Conservation (phyloP, 2,329 filamentous ascomycete genomes). For the Cordyceps tenuipes region DNA sequence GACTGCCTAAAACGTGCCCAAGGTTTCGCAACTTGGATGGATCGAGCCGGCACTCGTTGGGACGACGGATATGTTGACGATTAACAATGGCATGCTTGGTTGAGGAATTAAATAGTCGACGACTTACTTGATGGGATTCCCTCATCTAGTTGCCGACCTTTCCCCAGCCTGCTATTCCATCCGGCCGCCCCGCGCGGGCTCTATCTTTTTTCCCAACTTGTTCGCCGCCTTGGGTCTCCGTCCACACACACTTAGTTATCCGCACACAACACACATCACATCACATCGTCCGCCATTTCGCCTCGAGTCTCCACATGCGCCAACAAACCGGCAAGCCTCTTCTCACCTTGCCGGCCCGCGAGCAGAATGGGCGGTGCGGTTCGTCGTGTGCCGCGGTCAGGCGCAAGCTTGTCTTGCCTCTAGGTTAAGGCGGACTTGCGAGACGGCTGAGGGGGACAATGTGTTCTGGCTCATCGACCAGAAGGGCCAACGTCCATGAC, state of each 20-base stretch:
- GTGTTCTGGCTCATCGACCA: not conserved
- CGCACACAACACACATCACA: no score
- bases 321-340: constrained; percentile 1
- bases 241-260: not conserved
- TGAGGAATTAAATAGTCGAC: not conserved
- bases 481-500: not conserved
- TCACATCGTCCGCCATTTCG: constrained; percentile 4
- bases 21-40: constrained; percentile 8
- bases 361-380: not conserved
- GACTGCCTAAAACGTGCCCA: constrained; percentile 9
- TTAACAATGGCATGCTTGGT: not conserved
- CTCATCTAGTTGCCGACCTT: not conserved
- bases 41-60: constrained; percentile 2
- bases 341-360: not conserved
- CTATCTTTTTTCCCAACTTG: not conserved
- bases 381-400: not conserved
- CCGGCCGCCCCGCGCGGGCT: not conserved
- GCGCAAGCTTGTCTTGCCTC: not conserved
- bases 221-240: not conserved
- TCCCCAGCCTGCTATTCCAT: not conserved
- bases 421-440: not conserved
- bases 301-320: constrained; percentile 8
- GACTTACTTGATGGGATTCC: not conserved
- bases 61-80: not conserved
- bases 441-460: not conserved